Percentiles rank a stretch among this genome's conserved stretches.
Conservation (phyloP, 768 basidiomycete genomes). For the Termitomyces sp. region DNA sequence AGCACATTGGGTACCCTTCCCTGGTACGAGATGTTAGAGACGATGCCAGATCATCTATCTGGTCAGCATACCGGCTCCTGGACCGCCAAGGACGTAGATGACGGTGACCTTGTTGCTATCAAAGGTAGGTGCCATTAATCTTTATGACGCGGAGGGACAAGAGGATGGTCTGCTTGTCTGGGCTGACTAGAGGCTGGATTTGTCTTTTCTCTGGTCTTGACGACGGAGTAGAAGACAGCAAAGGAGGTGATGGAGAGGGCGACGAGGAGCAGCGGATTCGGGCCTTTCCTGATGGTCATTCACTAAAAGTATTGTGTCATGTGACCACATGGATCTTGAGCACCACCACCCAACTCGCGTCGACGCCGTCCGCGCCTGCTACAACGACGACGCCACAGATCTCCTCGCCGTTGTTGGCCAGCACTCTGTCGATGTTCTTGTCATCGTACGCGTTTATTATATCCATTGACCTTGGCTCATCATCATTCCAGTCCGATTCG, state of each 20-base stretch:
- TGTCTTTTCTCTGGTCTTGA: constrained; percentile 52
- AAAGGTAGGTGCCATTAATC: constrained; percentile 52
- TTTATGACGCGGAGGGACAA: constrained; percentile 57
- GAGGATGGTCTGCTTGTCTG: constrained; percentile 61
- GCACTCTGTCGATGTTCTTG: constrained; percentile 67
- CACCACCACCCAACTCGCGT: constrained; percentile 60
- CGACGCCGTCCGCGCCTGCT: constrained; percentile 58
- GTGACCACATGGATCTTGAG: constrained; percentile 50
- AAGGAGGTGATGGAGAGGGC: constrained; percentile 55
- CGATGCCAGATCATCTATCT: constrained; percentile 1
- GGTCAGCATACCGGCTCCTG: constrained; percentile 73
- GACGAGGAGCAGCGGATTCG: constrained; percentile 63
- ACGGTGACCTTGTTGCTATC: constrained; percentile 76
- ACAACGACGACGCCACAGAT: constrained; percentile 61
- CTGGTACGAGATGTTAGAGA: constrained; percentile 36
- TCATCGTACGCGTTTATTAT: constrained; percentile 44
- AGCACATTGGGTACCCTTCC: constrained; percentile 94
- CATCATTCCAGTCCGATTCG: constrained; percentile 33
- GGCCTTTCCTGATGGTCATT: constrained; percentile 33
- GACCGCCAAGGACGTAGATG: constrained; percentile 94
- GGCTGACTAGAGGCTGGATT: constrained; percentile 60
- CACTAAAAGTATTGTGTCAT: constrained; percentile 6
- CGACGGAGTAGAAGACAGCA: constrained; percentile 51
- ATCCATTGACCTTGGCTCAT: not conserved
- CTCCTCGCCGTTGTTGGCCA: constrained; percentile 73